Percentiles rank a stretch among this genome's conserved stretches.
These are phyloP conservation scores for Coemansia sp. DNA, from an alignment of 192 early-diverging fungal genomes.

Conservation along the genomic window DNA sequence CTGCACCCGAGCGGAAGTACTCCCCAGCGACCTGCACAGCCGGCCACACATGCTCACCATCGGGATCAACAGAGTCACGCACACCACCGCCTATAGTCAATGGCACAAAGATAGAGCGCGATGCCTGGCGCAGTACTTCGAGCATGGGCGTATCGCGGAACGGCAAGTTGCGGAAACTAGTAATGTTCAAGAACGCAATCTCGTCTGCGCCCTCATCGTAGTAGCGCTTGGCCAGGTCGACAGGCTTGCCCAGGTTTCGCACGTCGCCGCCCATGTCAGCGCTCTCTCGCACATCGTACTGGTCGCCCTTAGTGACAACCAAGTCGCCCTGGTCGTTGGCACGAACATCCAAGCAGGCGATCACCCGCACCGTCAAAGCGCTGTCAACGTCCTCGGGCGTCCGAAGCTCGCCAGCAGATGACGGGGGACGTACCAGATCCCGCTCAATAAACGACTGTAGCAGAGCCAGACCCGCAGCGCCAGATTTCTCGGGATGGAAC, in stretches of 20 bases:
- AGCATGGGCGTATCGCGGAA: slow-evolving; percentile 94
- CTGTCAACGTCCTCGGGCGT: slow-evolving; percentile 46
- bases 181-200: slow-evolving; percentile 98
- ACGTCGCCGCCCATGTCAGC: slow-evolving; percentile 64
- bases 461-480: slow-evolving; percentile 81
- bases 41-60: slow-evolving; percentile 69
- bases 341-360: slow-evolving; percentile 97
- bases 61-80: slow-evolving; percentile 87
- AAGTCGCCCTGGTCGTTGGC: slow-evolving; percentile 96
- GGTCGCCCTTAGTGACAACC: slow-evolving; percentile 99
- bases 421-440: slow-evolving; percentile 37
- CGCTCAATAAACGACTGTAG: slow-evolving; percentile 79
- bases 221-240: slow-evolving; percentile 89
- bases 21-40: slow-evolving; percentile 98
- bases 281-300: slow-evolving; percentile 95
- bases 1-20: slow-evolving; percentile 98
- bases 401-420: background rate
- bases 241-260: slow-evolving; percentile 96
- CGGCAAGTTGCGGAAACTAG: slow-evolving; percentile 92
- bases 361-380: slow-evolving; percentile 83
- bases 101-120: slow-evolving; percentile 96
- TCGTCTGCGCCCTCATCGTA: slow-evolving; percentile 98
- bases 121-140: slow-evolving; percentile 84
- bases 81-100: slow-evolving; percentile 99
- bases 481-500: slow-evolving; percentile 99